Base-by-base conservation (phyloP, 1,284 basidiomycete species). In the Irpex sp. region DNA sequence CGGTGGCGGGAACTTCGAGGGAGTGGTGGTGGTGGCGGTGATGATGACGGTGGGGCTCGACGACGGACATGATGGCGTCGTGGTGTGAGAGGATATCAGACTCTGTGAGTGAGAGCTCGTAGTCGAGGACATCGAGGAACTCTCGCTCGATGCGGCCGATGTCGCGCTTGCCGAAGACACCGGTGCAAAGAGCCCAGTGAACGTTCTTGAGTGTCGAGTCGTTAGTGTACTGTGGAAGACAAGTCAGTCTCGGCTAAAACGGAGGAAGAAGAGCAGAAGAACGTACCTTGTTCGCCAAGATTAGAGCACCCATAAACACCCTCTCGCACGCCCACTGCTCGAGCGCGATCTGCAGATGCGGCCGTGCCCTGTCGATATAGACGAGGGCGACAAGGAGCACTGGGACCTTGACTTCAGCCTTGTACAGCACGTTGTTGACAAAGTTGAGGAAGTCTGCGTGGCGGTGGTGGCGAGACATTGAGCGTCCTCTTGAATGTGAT, bases 261-360 rank as follows among this genome's bases (percentile, higher is more conserved):
- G 0, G 6, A 1, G 57, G 49, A 60, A 66, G 62, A 58, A 57
- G 63, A 53, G 64, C 0, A 55, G 54, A 51, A 19, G 54, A 60
- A 75, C 80, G 71, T 74, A 89, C 88, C 81, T 90, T 90, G 76
- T 85, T 86, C 5, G 88, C 89, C 49, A 83, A 77, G 72, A 90
- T 90, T 66, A 91, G 72, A 37, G 89, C 86, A 60, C 88, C 88
- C 47, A 90, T 80, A 74, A 90, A 90, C 21, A 90, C 88, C 62
- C 88, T 83, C 73, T 90, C 89, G 57, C 86, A 79, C n/a, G 89
- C 88, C 88, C 89, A 90, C 68, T 90, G 85, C 71, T 89, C 88
- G 66, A 89, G 77, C 11, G 88, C 88, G 66, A 90, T 90, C 70
- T 88, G 85, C 50, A 90, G 79, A 74, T 90, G 87, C 5, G 87